A percentile compares a stretch with the other conserved stretches of the same genome.
phyloP scores from a whole-genome alignment of 805 yeast species.

The Cyberlindnera sargentensis region DNA sequence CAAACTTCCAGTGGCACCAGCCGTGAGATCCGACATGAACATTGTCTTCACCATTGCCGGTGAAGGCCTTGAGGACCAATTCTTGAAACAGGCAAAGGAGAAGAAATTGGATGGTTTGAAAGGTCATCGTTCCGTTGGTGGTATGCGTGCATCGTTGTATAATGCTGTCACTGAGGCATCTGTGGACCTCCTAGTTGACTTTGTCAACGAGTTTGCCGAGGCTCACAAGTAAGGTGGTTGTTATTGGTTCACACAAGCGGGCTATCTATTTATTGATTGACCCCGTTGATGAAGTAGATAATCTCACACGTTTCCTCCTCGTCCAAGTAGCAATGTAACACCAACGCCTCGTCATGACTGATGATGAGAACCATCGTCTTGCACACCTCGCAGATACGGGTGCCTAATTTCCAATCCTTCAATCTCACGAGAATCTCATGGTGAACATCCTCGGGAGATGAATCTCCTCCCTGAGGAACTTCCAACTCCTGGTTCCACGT shows the following conservation, averaged over 20 bases:
- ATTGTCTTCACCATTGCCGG: slow-evolving; percentile 76
- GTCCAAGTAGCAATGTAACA: slow-evolving; percentile 60
- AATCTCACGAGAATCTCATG: slow-evolving; percentile 44
- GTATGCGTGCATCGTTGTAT: slow-evolving; percentile 88
- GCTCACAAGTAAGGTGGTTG: slow-evolving; percentile 21
- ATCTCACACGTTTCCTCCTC: slow-evolving; percentile 59
- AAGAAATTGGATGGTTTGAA: slow-evolving; percentile 67
- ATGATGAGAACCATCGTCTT: slow-evolving; percentile 54
- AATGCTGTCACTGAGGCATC: slow-evolving; percentile 61
- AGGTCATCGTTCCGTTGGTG: slow-evolving; percentile 97
- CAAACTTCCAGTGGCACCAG: slow-evolving; percentile 55
- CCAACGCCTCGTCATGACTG: slow-evolving; percentile 50
- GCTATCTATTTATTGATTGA: slow-evolving; percentile 4
- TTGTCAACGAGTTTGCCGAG: slow-evolving; percentile 22
- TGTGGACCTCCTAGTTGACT: slow-evolving; percentile 7
- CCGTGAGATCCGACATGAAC: slow-evolving; percentile 81
- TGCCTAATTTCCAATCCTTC: slow-evolving; percentile 64
- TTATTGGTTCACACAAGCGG: too few relatives aligned
- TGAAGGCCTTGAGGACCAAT: slow-evolving; percentile 59
- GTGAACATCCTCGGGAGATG: slow-evolving; percentile 22
- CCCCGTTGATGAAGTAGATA: slow-evolving; percentile 45
- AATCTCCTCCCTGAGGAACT: slow-evolving; percentile 19
- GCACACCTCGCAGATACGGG: slow-evolving; percentile 53
- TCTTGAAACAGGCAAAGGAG: slow-evolving; percentile 60
- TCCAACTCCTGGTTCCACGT: slow-evolving; percentile 53